Base-by-base conservation (phyloP, 768 basidiomycete species). In the Chiua virens region DNA sequence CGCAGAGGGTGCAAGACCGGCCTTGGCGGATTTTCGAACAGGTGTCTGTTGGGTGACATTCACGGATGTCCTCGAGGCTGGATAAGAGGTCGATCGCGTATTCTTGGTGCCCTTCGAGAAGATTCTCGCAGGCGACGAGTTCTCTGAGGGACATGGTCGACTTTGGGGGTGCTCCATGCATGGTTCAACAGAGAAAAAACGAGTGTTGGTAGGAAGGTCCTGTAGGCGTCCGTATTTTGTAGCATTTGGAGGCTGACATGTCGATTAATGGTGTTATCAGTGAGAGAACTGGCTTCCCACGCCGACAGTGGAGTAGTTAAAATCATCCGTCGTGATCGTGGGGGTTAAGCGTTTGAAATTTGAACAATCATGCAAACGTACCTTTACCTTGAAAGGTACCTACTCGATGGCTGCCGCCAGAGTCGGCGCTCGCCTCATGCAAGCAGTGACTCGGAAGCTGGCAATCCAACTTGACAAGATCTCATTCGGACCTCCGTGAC, bases 41-140 rank as follows among this genome's bases (percentile, higher is more conserved):
- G 34, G 6, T 18, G 4, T 43, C 45, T 5, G 34, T 20, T 9
- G 0, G 17, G 5, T 61, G 53, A 36, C 42, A 37, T 14, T 41
- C 42, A 1, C 13, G 18, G 14, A 61, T 13, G 5, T 22, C 13
- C 23, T 55, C 49, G n/a, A 59, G 15, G 34, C 14, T 47, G 43
- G 50, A 53, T 35, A 49, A 43, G 42, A 63, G 49, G n/a, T 48
- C 47, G 11, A 30, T 17, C n/a, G 53, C 50, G 23, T 53, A 57
- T 34, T 46, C 36, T 8, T 45, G 47, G 8, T 57, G 49, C 32
- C 43, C 17, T 1, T 53, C 45, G 34, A 63, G 58, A 32, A 60
- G 25, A 8, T 50, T 47, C 25, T 63, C 36, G 28, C 61, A 60
- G 20, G 38, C 23, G 28, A 27, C 41, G 14, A 63, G 51, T 47